phyloP scores from a whole-genome alignment of 2,329 filamentous ascomycete genomes.

The Fusarium piperis region DNA sequence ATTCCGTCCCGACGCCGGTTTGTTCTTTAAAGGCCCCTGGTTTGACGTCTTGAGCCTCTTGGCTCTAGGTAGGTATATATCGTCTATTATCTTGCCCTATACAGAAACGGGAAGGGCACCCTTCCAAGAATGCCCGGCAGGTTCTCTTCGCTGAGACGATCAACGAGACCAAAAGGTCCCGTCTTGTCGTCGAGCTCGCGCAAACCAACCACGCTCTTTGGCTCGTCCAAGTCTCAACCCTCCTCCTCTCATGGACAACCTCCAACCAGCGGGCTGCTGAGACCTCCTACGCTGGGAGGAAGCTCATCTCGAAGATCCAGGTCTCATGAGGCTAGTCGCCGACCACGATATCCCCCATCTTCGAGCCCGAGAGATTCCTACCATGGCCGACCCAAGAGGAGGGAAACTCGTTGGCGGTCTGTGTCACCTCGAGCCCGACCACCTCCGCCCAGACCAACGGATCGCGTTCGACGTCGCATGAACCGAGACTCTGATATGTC shows the following conservation, averaged over 20 bases:
- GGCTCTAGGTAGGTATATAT: neutral
- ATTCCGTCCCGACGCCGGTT: conserved; percentile 19
- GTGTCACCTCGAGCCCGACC: conserved; percentile 30
- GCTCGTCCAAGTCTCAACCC: conserved; percentile 23
- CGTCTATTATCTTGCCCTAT: neutral
- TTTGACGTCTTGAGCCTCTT: neutral
- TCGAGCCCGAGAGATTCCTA: conserved; percentile 24
- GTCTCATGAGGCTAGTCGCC: conserved; percentile 33
- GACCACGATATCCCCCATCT: conserved; percentile 8
- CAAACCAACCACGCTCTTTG: neutral
- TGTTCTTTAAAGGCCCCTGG: neutral
- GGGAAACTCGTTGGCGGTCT: conserved; percentile 22
- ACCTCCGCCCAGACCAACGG: neutral
- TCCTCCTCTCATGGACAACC: conserved; percentile 13
- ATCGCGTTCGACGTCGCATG: conserved; percentile 18
- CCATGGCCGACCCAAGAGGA: conserved; percentile 19
- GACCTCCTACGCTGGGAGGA: conserved; percentile 4
- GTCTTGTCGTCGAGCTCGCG: conserved; percentile 11
- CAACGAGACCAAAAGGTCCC: conserved; percentile 28
- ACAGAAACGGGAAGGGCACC: neutral
- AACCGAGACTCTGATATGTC: conserved; percentile 38
- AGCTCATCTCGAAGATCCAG: conserved; percentile 21
- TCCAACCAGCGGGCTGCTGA: neutral
- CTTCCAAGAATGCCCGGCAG: conserved; percentile 29
- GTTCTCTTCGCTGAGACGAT: conserved; percentile 23